These are phyloP conservation scores for Cydonia oblonga DNA, from an alignment of 331 rosid species.

Conservation along the genomic window DNA sequence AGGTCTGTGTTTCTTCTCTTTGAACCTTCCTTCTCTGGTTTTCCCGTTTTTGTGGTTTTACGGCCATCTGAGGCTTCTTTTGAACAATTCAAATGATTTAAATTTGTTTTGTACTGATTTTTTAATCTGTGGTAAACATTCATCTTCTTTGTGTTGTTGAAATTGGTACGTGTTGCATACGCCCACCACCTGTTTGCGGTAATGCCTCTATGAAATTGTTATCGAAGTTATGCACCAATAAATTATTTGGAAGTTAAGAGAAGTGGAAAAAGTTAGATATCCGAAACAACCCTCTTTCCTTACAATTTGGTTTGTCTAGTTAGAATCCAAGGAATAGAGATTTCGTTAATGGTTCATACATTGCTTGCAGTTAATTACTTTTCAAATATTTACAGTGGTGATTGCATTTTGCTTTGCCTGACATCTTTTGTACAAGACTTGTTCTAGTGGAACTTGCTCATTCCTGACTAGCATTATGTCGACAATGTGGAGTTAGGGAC, in stretches of 20 bases:
- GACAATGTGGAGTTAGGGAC: too few species aligned
- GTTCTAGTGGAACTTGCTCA: too few species aligned
- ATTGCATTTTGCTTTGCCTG: not conserved
- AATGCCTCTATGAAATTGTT: constrained; percentile 8
- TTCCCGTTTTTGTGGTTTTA: not conserved
- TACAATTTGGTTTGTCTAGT: not conserved
- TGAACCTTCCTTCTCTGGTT: not conserved
- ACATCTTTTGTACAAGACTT: not conserved
- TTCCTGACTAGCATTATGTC: too few species aligned
- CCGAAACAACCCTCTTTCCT: not conserved
- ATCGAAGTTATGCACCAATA: too few species aligned
- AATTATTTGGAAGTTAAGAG: not conserved
- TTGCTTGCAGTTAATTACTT: not conserved
- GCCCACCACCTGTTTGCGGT: constrained; percentile 17
- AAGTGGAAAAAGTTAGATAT: not conserved
- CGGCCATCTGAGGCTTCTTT: not conserved
- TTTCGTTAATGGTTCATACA: not conserved
- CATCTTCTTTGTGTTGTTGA: not conserved
- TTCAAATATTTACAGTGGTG: not conserved
- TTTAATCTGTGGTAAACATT: not conserved
- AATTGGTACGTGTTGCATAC: not conserved
- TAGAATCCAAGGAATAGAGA: not conserved
- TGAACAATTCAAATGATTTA: not conserved
- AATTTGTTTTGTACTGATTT: not conserved
- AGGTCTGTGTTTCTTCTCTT: not conserved